Evolutionary conservation across 176 grass and related monocot species (phyloP), one percentile per base, ranked within the genome.

Genomic region (Eragrostis curvula): DNA sequence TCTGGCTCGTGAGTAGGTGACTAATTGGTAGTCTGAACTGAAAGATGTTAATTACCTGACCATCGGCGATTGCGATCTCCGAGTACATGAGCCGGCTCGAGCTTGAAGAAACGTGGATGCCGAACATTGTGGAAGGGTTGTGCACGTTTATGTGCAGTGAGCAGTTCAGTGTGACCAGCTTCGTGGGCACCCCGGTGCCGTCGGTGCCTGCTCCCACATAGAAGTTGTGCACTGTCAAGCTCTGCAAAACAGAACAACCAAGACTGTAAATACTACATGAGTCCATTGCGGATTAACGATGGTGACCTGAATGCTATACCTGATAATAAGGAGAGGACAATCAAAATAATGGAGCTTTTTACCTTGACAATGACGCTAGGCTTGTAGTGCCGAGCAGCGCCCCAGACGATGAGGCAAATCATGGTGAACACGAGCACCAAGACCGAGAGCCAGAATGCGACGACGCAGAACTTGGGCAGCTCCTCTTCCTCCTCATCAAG

Each of bases 351-450:
- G n/a, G n/a, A n/a, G n/a, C n/a, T n/a, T n/a, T n/a, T n/a, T n/a
- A n/a, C 92, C 96, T 93, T 88, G 70, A 89, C 83, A 58, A 89
- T 12, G 71, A 93, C 68, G 5, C 25, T 59, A 15, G 96, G 86
- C 17, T 93, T 85, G 84, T 93, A 88, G 8, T 80, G 90, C 0
- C 90, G 90, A 64, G 96, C 92, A 6, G 76, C 87, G 13, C 92
- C 96, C 96, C 96, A 98, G n/a, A 95, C 88, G 67, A 93, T 66
- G 12, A 98, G 90, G 85, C 92, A 95, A 8, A 83, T 79, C 42
- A 90, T 7, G 10, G 88, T 82, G 84, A 98, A 98, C 25, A 74
- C 77, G 23, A 98, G 62, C 39, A 90, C 56, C 3, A 89, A 76
- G 14, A 71, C 81, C 3, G 89, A 77, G 41, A 97, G 48, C 50